These are phyloP conservation scores for Botryosphaeria dothidea DNA, from an alignment of 2,329 filamentous ascomycete species.

Conservation along the genomic window DNA sequence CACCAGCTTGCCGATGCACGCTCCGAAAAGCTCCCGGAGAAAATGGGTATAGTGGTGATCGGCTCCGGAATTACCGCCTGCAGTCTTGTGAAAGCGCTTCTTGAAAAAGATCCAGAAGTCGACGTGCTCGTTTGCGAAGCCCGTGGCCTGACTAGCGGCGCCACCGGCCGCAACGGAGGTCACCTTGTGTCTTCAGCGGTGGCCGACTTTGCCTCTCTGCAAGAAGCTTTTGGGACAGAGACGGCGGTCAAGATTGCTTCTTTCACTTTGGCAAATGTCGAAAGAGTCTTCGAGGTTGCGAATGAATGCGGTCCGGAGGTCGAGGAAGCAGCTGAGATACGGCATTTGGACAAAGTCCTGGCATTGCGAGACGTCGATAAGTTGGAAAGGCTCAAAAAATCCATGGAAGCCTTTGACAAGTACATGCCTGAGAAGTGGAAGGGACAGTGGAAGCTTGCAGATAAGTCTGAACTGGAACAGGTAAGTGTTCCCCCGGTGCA, in stretches of 20 bases:
- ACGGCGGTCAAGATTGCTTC: neutral
- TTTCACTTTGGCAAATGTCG: neutral
- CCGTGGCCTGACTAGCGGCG: slow-evolving; percentile 29
- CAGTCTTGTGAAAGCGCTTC: slow-evolving; percentile 39
- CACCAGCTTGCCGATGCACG: neutral
- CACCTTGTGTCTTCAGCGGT: slow-evolving; percentile 18
- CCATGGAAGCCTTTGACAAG: neutral
- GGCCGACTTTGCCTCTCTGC: neutral
- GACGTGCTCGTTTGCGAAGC: slow-evolving; percentile 45
- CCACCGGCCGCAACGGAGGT: slow-evolving; percentile 35
- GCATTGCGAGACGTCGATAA: neutral
- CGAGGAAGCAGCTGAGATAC: neutral
- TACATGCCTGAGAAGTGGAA: neutral
- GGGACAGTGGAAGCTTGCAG: neutral
- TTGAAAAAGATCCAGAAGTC: slow-evolving; percentile 24
- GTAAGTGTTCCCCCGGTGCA: neutral
- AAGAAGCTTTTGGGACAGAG: neutral
- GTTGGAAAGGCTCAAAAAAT: neutral
- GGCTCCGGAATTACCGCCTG: slow-evolving; percentile 55
- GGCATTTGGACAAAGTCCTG: neutral
- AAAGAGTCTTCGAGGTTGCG: neutral
- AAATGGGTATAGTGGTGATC: neutral
- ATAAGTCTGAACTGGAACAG: neutral
- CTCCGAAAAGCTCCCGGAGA: neutral
- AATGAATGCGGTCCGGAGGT: neutral